Evolutionary conservation across 78 protist species (phyloP), one percentile per base, ranked within the genome.

Genomic region (Polysphondylium violaceum): DNA sequence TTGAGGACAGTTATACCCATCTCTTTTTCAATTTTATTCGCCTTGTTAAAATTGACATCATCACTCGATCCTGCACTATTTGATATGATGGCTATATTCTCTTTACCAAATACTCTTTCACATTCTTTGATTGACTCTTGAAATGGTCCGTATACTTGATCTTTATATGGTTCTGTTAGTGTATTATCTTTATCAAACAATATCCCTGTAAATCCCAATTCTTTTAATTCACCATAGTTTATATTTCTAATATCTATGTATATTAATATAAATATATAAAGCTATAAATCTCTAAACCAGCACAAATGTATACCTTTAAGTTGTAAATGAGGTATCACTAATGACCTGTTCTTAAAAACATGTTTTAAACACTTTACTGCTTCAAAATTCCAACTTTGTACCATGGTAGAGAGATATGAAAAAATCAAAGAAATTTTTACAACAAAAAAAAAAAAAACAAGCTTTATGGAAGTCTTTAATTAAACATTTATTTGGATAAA

Each of bases 11-110:
- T 19, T 0, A 83, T 53, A 8, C 90, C 76, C 1, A 83, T 23
- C 4, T 29, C n/a, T 40, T 38, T 38, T 50, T 69, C 78, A 14
- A 83, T 41, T 14, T 51, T 36, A 21, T 12, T 23, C 31, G 90
- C 90, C 41, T 69, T 40, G 23, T 29, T 23, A 56, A 69, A 83
- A 9, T 27, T 27, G 2, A 16, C 4, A 61, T 83, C 90, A 64
- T 83, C 90, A 69, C 78, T 69, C 11, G 90, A 83, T 2, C 90
- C 90, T 7, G 90, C 90, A 56, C 77, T 67, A 69, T 83, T 83
- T 11, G 90, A 83, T 2, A 83, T 51, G 0, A 83, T 69, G 0
- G 77, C 90, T 5, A 83, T 43, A 50, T 56, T 44, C 14, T 83
- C 44, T 0, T 40, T 43, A 29, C 90, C 90, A 41, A 83, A 83